Base-by-base conservation (phyloP, 2,329 filamentous ascomycete species). In the Tolypocladium amazonense region DNA sequence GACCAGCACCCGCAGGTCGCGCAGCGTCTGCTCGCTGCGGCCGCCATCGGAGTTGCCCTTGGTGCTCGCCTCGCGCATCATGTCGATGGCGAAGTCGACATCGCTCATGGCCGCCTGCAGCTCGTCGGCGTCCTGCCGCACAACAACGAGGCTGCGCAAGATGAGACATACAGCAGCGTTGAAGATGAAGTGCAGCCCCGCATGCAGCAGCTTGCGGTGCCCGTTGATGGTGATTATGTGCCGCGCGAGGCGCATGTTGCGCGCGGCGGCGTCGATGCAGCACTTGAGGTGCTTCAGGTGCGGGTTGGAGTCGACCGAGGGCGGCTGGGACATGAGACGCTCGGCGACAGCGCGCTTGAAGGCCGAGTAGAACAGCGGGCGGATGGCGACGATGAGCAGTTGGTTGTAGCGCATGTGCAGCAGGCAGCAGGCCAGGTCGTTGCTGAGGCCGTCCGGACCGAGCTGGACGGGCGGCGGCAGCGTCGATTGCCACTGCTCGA, bases 341-440 rank as follows among this genome's bases (percentile, higher is more conserved):
- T 75, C 75, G 27, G 75, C 76, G 23, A 81, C 74, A 14, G 74
- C 73, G 59, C 74, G 78, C 64, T 79, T 79, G 33, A 80, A 77
- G 1, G 77, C 73, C 8, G 73, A 70, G 53, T 81, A 75, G 63
- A 81, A 77, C 20, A 78, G 71, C 3, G 80, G 79, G 0, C 79
- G 76, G 35, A 79, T 71, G 14, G 77, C 72, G 18, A 81, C 70
- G 55, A 82, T 76, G n/a, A 79, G 62, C 20, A 81, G 74, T 75
- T 81, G 69, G 62, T 81, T 80, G 65, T 77, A 75, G 58, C 70
- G 69, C 79, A 82, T 80, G 61, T 82, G 79, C 52, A 82, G 67
- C 50, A 75, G 68, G 65, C 74, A 78, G 58, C 71, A 69, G 8
- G 76, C 73, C 25, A 78, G 74, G 62, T 81, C 78, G 30, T 66